These are phyloP conservation scores for Fusarium domesticum DNA, from an alignment of 2,329 filamentous ascomycete species.

Conservation along the genomic window DNA sequence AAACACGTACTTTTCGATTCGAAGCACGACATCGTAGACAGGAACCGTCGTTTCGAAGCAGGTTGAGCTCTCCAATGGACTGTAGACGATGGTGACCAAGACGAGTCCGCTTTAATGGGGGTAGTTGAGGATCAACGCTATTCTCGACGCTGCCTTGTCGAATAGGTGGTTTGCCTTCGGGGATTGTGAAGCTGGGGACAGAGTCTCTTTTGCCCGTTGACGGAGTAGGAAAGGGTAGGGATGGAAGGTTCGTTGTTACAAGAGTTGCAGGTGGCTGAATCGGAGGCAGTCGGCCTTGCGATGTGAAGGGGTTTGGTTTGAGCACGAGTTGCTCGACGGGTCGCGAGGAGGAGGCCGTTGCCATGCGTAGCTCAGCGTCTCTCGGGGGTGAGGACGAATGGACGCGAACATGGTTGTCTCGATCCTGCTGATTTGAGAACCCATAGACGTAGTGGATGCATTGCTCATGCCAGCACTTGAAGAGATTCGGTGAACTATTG, in stretches of 20 bases:
- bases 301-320: constrained; percentile 20
- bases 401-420: constrained; percentile 49
- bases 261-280: constrained; percentile 39
- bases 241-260: constrained; percentile 29
- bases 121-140: constrained; percentile 51
- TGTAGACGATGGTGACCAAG: constrained; percentile 52
- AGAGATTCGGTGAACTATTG: constrained; percentile 29
- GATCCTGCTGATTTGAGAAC: constrained; percentile 49
- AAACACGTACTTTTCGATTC: constrained; percentile 43
- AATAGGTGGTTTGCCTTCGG: constrained; percentile 36
- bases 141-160: constrained; percentile 44
- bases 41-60: constrained; percentile 46
- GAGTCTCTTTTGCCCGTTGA: constrained; percentile 31
- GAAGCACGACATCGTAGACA: constrained; percentile 52
- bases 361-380: constrained; percentile 44
- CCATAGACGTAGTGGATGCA: constrained; percentile 60
- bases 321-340: constrained; percentile 11
- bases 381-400: constrained; percentile 42
- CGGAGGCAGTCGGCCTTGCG: constrained; percentile 30
- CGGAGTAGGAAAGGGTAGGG: constrained; percentile 30
- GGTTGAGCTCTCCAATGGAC: constrained; percentile 55
- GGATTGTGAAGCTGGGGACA: constrained; percentile 36
- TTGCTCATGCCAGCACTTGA: constrained; percentile 54
- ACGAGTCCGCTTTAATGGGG: constrained; percentile 53
- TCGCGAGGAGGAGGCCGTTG: constrained; percentile 11